Base-by-base conservation (phyloP, 768 basidiomycete species). In the Termitomyces sp. region DNA sequence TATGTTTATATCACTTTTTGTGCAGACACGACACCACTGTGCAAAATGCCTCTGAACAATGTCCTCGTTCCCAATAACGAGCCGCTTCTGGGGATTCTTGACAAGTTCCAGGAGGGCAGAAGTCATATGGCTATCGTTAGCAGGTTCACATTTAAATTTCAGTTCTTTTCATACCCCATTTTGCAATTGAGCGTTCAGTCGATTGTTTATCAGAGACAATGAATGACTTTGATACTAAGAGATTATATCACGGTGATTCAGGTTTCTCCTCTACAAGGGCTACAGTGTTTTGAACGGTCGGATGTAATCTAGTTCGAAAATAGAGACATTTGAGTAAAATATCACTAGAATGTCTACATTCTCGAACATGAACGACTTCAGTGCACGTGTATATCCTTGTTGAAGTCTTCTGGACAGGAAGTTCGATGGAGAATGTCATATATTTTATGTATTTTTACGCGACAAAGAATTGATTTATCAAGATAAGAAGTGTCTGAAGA, bases 51-150 rank as follows among this genome's bases (percentile, higher is more conserved):
- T 0, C 76, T 96, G 49, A 93, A 94, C 73, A 91, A 87, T 66
- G 89, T 95, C 6, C 89, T 89, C 55, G 90, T 95, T 3, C 90
- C 93, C 2, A 88, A 86, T 47, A 93, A 95, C 65, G 90, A 93
- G 71, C 82, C 93, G 26, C 77, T 96, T 0, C 80, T 95, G 14
- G 86, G 89, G 28, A 91, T 94, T 61, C 78, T 95, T 35, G 93
- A 95, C 70, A 88, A 80, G 61, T 95, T 95, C 71, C 93, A 95
- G 70, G 92, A 93, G 67, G 93, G 92, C 4, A 81, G 91, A 33
- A 91, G 89, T 44, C 93, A 96, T 69, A 95, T 96, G 84, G 93
- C 93, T 23, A 89, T 95, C 64, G 91, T 95, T 55, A 86, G 86
- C 61, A 84, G 91, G 48, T 84, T 89, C 64, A 43, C 8, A 3